Evolutionary conservation across 139 green algal genomes (phyloP).

Genomic region (Prasinococcaceae sp.): DNA sequence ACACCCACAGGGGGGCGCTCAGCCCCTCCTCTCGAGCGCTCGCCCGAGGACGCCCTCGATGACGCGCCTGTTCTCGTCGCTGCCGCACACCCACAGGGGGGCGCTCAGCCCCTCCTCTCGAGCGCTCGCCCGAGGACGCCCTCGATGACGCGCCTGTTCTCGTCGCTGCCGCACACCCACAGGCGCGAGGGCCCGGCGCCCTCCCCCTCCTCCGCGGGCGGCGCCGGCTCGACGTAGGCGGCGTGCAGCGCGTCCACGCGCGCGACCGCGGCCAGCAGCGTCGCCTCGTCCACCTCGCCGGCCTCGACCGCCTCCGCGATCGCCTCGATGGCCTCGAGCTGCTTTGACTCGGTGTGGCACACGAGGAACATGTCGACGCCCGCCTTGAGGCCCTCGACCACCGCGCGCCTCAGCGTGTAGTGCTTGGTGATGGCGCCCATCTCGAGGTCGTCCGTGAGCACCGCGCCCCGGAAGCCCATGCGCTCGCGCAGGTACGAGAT

Average conservation of each 20-base stretch:
- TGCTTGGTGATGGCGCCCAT: constrained; percentile 36
- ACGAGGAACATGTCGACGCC: constrained; percentile 32
- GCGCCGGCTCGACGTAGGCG: constrained; percentile 7
- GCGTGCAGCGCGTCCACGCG: neutral
- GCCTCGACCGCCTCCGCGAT: constrained; percentile 21
- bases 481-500: constrained; percentile 11
- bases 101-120: no score
- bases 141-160: no score
- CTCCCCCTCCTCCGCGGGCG: neutral
- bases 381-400: constrained; percentile 17
- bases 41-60: no score
- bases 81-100: no score
- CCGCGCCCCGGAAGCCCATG: constrained; percentile 27
- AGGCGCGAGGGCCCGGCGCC: no score
- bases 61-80: no score
- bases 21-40: no score
- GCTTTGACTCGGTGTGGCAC: constrained; percentile 25
- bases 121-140: no score
- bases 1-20: no score
- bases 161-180: no score
- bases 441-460: constrained; percentile 36
- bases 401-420: constrained; percentile 8
- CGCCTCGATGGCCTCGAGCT: constrained; percentile 26
- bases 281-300: constrained; percentile 5
- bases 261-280: constrained; percentile 8